phyloP scores from a whole-genome alignment of 164 flowering plant genomes.

The Echeveria elegans region DNA sequence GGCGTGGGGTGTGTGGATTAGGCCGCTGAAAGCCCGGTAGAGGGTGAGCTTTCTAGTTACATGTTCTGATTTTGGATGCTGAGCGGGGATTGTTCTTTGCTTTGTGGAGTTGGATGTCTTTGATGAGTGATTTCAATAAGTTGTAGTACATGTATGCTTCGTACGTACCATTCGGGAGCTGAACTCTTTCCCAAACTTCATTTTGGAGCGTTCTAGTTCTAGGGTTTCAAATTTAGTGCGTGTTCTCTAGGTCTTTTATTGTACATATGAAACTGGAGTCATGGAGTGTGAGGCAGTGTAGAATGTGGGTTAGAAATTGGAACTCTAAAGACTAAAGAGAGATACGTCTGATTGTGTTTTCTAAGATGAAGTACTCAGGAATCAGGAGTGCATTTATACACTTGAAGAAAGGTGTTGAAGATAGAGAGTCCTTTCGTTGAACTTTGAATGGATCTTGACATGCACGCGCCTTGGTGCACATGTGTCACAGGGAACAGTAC shows the following conservation, averaged over 20 bases:
- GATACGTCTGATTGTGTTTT: background rate
- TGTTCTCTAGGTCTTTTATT: background rate
- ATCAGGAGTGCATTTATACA: background rate
- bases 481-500: background rate
- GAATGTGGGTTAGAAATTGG: background rate
- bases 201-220: too few relatives aligned
- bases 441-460: background rate
- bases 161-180: constrained; percentile 59
- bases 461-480: background rate
- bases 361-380: background rate
- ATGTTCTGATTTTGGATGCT: background rate
- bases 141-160: constrained; percentile 57
- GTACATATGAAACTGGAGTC: too few relatives aligned
- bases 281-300: background rate
- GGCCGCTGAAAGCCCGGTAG: constrained; percentile 45
- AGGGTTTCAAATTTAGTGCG: too few relatives aligned
- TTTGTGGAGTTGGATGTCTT: constrained; percentile 21
- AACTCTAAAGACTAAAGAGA: too few relatives aligned
- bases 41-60: constrained; percentile 19
- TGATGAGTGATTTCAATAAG: constrained; percentile 26
- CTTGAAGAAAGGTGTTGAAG: background rate
- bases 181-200: constrained; percentile 76
- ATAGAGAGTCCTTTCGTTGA: background rate
- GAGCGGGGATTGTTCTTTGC: constrained; percentile 13
- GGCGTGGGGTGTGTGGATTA: constrained; percentile 12